These are phyloP conservation scores for Diutina rugosa DNA, from an alignment of 1,139 yeast genomes.

Conservation along the genomic window DNA sequence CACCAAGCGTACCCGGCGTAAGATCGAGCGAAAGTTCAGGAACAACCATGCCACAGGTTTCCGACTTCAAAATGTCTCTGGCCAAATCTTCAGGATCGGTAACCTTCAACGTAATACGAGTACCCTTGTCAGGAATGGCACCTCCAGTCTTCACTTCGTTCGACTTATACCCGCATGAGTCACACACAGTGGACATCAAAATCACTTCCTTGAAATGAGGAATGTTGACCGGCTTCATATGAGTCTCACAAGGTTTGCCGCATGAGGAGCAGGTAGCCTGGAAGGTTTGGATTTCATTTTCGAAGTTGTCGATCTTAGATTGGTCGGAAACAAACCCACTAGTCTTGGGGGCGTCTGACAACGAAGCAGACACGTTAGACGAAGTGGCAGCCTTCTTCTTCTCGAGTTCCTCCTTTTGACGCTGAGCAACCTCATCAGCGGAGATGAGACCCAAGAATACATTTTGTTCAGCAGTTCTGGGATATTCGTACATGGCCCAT, in stretches of 20 bases:
- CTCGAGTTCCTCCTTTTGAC: slow-evolving; percentile 27
- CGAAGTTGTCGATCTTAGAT: slow-evolving; percentile 73
- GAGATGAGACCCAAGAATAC: slow-evolving; percentile 77
- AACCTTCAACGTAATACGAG: slow-evolving; percentile 56
- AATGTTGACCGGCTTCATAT: slow-evolving; percentile 92
- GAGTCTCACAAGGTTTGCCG: slow-evolving; percentile 69
- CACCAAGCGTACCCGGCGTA: slow-evolving; percentile 95
- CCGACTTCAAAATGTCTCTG: slow-evolving; percentile 89
- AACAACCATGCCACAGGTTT: slow-evolving; percentile 73
- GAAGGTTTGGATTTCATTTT: slow-evolving; percentile 87
- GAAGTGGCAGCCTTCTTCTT: slow-evolving; percentile 26
- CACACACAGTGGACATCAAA: slow-evolving; percentile 91
- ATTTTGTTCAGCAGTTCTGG: slow-evolving; percentile 82
- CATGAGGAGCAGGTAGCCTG: slow-evolving; percentile 90
- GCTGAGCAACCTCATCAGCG: slow-evolving; percentile 59
- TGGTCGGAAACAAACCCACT: slow-evolving; percentile 44
- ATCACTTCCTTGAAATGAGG: slow-evolving; percentile 98
- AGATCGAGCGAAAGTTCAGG: slow-evolving; percentile 89
- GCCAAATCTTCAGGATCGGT: slow-evolving; percentile 91
- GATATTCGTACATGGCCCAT: slow-evolving; percentile 79
- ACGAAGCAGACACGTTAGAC: slow-evolving; percentile 16
- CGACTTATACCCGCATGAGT: slow-evolving; percentile 87
- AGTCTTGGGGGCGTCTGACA: slow-evolving; percentile 21
- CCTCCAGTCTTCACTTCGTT: slow-evolving; percentile 99
- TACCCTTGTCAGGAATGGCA: slow-evolving; percentile 80